Percentiles rank a stretch among this genome's conserved stretches.
Evolutionary conservation across 2,329 filamentous ascomycete genomes (phyloP).

Genomic region (Penicillium sp.): DNA sequence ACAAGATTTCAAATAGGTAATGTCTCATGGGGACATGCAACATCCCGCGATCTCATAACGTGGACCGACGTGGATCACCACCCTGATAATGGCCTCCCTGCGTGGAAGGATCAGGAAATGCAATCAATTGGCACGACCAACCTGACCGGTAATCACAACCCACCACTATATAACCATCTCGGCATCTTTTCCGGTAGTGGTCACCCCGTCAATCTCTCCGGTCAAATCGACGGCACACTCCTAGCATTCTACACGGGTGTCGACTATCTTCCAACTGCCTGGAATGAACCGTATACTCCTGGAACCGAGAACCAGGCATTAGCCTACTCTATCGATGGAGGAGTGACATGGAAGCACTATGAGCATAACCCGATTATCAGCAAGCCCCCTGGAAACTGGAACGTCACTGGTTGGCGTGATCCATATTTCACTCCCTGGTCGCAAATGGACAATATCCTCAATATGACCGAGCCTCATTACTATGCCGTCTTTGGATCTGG

Average conservation of each 20-base stretch:
- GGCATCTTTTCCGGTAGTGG: slow-evolving; percentile 11
- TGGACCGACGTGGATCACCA: slow-evolving; percentile 15
- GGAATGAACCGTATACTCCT: slow-evolving; percentile 5
- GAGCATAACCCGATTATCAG: slow-evolving; percentile 13
- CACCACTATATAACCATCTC: slow-evolving; percentile 14
- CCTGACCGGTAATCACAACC: slow-evolving; percentile 11
- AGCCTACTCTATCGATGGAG: slow-evolving; percentile 12
- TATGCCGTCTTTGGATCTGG: slow-evolving; percentile 16
- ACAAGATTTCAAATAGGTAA: slow-evolving; percentile 5
- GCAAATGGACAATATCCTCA: slow-evolving; percentile 8
- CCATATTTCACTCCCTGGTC: slow-evolving; percentile 10
- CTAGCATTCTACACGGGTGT: slow-evolving; percentile 12
- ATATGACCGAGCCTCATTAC: slow-evolving; percentile 10
- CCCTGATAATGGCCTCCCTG: slow-evolving; percentile 9
- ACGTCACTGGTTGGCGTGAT: slow-evolving; percentile 17
- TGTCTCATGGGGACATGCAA: slow-evolving; percentile 16
- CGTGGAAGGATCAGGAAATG: slow-evolving; percentile 13
- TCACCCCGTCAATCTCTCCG: slow-evolving; percentile 11
- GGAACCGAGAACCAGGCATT: slow-evolving; percentile 14
- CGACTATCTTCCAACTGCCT: slow-evolving; percentile 10
- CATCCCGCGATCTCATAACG: slow-evolving; percentile 10
- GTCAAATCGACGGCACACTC: slow-evolving; percentile 11
- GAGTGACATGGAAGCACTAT: slow-evolving; percentile 13
- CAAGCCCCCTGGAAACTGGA: slow-evolving; percentile 9
- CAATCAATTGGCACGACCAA: slow-evolving; percentile 16